Evolutionary conservation across 495 filamentous ascomycete species (phyloP).

Genomic region (Darksidea phi): DNA sequence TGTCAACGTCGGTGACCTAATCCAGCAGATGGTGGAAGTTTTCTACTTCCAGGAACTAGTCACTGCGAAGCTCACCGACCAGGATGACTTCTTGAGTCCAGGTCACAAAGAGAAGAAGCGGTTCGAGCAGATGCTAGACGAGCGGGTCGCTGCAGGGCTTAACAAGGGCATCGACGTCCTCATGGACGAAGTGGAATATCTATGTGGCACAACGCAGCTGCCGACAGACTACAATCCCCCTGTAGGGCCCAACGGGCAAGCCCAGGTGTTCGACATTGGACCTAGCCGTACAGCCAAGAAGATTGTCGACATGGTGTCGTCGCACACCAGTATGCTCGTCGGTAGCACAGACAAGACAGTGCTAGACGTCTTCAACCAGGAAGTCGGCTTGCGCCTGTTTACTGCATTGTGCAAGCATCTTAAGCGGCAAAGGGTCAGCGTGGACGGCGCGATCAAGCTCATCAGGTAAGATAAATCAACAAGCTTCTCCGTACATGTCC

Average conservation of each 20-base stretch:
- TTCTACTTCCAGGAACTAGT: conserved; percentile 97
- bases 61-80: conserved; percentile 75
- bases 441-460: conserved; percentile 84
- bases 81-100: conserved; percentile 91
- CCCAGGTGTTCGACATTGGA: conserved; percentile 68
- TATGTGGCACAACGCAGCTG: conserved; percentile 83
- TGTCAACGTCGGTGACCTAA: conserved; percentile 96
- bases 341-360: conserved; percentile 96
- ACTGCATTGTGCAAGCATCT: conserved; percentile 91
- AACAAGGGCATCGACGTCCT: conserved; percentile 98
- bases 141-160: conserved; percentile 90
- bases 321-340: conserved; percentile 85
- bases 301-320: conserved; percentile 79
- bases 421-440: conserved; percentile 88
- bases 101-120: conserved; percentile 93
- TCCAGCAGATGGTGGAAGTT: conserved; percentile 98
- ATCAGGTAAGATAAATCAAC: conserved; percentile 61
- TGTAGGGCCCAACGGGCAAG: conserved; percentile 40
- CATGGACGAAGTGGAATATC: conserved; percentile 96
- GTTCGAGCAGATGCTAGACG: conserved; percentile 98
- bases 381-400: conserved; percentile 91
- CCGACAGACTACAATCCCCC: conserved; percentile 89
- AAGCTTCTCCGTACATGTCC: background rate
- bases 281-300: conserved; percentile 73
- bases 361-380: conserved; percentile 97